These are phyloP conservation scores for Aspergillus felis DNA, from an alignment of 2,329 filamentous ascomycete species.

Conservation along the genomic window DNA sequence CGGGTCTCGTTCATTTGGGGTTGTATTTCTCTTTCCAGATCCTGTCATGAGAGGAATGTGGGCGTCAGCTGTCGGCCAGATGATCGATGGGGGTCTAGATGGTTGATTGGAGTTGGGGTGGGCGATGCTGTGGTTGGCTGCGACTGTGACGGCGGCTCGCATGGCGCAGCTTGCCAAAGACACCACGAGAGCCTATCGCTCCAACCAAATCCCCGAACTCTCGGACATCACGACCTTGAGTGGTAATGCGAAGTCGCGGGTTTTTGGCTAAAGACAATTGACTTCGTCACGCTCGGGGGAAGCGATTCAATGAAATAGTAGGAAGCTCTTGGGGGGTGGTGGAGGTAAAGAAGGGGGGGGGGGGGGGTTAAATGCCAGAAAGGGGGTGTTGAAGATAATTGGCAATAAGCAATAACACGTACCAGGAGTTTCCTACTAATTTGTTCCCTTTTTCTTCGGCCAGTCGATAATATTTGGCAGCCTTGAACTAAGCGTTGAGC, in stretches of 20 bases:
- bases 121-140: constrained; percentile 17
- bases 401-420: constrained; percentile 42
- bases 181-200: constrained; percentile 19
- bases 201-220: constrained; percentile 10
- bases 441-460: constrained; percentile 87
- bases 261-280: neutral
- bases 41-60: constrained; percentile 49
- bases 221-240: constrained; percentile 12
- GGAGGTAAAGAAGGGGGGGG: neutral
- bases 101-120: neutral
- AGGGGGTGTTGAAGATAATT: constrained; percentile 4
- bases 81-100: neutral
- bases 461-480: constrained; percentile 87
- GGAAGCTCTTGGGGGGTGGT: neutral
- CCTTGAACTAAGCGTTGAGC: constrained; percentile 37
- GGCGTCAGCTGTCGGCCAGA: constrained; percentile 24
- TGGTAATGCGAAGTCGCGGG: constrained; percentile 7
- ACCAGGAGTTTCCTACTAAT: constrained; percentile 93
- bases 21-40: constrained; percentile 98
- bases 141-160: constrained; percentile 9
- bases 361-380: neutral
- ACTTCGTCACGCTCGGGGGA: neutral
- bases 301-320: constrained; percentile 2
- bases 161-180: constrained; percentile 14
- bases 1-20: constrained; percentile 37